Conservation (phyloP, 2,329 filamentous ascomycete species). For the Lecanoromycetidae sp. region DNA sequence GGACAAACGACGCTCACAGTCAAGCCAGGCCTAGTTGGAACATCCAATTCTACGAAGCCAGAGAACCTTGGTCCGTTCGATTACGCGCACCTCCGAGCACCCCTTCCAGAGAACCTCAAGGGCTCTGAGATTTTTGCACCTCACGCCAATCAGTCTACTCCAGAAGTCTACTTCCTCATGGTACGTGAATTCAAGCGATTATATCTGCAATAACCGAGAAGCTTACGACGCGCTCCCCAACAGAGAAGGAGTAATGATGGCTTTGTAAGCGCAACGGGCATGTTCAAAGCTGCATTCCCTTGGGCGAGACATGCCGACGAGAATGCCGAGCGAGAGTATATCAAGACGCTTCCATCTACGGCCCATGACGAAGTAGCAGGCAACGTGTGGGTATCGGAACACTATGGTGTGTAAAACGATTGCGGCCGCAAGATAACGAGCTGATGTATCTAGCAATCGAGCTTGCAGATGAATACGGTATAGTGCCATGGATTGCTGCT, state of each 20-base stretch:
- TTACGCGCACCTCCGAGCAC: conserved; percentile 88
- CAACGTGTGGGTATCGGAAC: conserved; percentile 88
- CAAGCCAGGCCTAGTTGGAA: conserved; percentile 62
- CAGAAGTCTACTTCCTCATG: conserved; percentile 94
- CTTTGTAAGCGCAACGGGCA: conserved; percentile 53
- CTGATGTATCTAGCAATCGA: conserved; percentile 51
- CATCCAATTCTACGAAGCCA: conserved; percentile 58
- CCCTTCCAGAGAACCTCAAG: conserved; percentile 77
- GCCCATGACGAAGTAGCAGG: conserved; percentile 88
- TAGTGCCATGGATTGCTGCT: conserved; percentile 80
- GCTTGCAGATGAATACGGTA: conserved; percentile 76
- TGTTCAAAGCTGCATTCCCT: conserved; percentile 59
- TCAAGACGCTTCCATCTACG: conserved; percentile 70
- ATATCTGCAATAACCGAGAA: not conserved
- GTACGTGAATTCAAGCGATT: conserved; percentile 31
- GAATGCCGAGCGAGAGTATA: conserved; percentile 51
- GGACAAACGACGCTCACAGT: conserved; percentile 85
- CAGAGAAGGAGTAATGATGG: conserved; percentile 54
- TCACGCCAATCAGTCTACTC: conserved; percentile 46
- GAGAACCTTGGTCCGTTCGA: conserved; percentile 75
- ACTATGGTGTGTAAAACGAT: conserved; percentile 40
- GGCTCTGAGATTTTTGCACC: conserved; percentile 84
- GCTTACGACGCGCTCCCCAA: conserved; percentile 15
- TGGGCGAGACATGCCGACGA: conserved; percentile 51
- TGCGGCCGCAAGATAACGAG: conserved; percentile 8